Percentiles rank a stretch among this genome's conserved stretches.
phyloP scores from a whole-genome alignment of 78 protist genomes.

The Dictyostelium capitatum region DNA sequence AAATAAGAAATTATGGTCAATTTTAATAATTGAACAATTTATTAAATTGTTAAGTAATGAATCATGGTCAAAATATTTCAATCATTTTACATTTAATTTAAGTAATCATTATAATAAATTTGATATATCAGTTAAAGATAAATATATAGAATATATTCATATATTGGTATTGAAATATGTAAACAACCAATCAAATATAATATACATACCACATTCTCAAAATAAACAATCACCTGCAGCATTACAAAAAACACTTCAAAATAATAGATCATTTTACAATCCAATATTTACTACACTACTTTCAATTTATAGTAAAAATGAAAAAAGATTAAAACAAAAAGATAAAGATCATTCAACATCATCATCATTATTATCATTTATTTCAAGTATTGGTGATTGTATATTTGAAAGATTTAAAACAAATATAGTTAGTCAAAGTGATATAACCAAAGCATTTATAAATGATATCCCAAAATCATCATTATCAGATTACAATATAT shows the following conservation, averaged over 20 bases:
- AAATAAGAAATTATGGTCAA: neutral
- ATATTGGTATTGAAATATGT: neutral
- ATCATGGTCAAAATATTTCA: neutral
- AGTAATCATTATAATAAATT: neutral
- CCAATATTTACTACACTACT: neutral
- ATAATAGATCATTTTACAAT: neutral
- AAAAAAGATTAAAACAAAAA: neutral
- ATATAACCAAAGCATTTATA: too few relatives aligned
- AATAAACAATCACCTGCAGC: too few relatives aligned
- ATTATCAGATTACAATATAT: neutral
- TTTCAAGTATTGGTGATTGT: conserved; percentile 15
- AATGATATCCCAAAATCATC: too few relatives aligned
- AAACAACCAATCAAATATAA: neutral
- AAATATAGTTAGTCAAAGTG: neutral
- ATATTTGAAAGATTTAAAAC: neutral
- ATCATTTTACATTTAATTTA: neutral
- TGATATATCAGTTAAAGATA: conserved; percentile 1
- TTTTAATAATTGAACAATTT: neutral
- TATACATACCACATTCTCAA: too few relatives aligned
- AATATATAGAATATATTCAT: neutral
- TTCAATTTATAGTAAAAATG: neutral
- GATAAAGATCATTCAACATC: neutral
- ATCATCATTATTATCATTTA: neutral
- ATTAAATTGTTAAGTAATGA: neutral
- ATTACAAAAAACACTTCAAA: neutral